These are phyloP conservation scores for Boletus rubescentipes DNA, from an alignment of 768 basidiomycete species.

Conservation along the genomic window DNA sequence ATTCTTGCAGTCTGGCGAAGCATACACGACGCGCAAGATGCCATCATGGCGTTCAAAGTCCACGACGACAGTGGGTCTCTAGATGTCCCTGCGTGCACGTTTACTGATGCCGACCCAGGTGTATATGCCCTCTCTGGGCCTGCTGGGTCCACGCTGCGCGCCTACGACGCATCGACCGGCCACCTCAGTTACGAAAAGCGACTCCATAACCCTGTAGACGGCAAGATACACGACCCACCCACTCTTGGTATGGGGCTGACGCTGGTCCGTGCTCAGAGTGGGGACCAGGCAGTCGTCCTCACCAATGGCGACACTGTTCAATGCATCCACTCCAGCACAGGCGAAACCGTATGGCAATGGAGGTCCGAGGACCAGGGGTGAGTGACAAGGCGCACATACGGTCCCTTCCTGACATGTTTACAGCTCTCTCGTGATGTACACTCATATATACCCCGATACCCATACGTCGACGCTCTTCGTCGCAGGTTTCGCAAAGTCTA, in stretches of 20 bases:
- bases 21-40: constrained; percentile 67
- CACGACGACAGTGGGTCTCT: constrained; percentile 52
- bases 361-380: constrained; percentile 66
- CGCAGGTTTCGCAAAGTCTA: constrained; percentile 43
- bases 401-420: background rate
- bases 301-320: constrained; percentile 62
- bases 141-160: constrained; percentile 64
- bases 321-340: constrained; percentile 48
- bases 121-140: constrained; percentile 75
- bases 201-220: constrained; percentile 48
- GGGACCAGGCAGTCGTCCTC: constrained; percentile 40
- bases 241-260: constrained; percentile 54
- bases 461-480: constrained; percentile 55
- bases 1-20: constrained; percentile 71
- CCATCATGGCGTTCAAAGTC: constrained; percentile 61
- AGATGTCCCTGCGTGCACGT: background rate
- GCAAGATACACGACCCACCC: constrained; percentile 49
- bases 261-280: constrained; percentile 32
- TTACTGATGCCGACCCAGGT: constrained; percentile 38
- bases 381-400: constrained; percentile 19
- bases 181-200: constrained; percentile 62
- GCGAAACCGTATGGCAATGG: constrained; percentile 70
- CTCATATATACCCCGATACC: constrained; percentile 55
- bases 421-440: constrained; percentile 66
- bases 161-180: constrained; percentile 66